These are phyloP conservation scores for Spatholobus suberectus DNA, from an alignment of 306 rosid genomes.

Conservation along the genomic window DNA sequence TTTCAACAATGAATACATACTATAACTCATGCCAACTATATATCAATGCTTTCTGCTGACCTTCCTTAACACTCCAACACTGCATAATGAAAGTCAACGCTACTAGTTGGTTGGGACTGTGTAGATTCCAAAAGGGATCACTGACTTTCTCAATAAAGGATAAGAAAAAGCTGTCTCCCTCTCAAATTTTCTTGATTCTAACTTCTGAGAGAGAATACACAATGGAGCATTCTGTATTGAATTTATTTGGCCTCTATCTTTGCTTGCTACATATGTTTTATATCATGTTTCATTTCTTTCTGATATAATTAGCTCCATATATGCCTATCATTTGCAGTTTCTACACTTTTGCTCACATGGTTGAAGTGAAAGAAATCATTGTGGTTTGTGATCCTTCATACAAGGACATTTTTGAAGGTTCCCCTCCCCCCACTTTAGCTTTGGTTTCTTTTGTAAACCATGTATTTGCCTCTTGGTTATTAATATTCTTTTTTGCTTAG, in stretches of 20 bases:
- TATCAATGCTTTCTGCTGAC: neutral
- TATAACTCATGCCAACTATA: no score
- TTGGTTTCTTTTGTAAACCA: constrained; percentile 12
- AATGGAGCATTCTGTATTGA: no score
- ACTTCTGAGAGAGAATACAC: no score
- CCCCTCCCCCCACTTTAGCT: neutral
- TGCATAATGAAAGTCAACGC: neutral
- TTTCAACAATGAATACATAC: no score
- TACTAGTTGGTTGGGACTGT: no score
- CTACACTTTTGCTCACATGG: constrained; percentile 69
- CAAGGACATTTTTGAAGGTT: constrained; percentile 78
- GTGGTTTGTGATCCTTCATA: constrained; percentile 98
- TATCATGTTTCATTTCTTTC: constrained; percentile 8
- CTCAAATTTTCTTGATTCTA: no score
- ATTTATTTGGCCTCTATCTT: neutral
- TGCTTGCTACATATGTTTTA: neutral
- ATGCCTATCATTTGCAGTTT: constrained; percentile 64
- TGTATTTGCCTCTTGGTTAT: constrained; percentile 12
- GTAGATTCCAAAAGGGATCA: no score
- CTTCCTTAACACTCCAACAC: neutral
- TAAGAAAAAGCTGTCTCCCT: no score
- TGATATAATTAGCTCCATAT: neutral
- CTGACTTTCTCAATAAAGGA: no score
- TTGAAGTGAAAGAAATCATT: constrained; percentile 83
- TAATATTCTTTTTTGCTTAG: constrained; percentile 51